phyloP scores from a whole-genome alignment of 2,329 filamentous ascomycete species.

The Botrytis fragariae region DNA sequence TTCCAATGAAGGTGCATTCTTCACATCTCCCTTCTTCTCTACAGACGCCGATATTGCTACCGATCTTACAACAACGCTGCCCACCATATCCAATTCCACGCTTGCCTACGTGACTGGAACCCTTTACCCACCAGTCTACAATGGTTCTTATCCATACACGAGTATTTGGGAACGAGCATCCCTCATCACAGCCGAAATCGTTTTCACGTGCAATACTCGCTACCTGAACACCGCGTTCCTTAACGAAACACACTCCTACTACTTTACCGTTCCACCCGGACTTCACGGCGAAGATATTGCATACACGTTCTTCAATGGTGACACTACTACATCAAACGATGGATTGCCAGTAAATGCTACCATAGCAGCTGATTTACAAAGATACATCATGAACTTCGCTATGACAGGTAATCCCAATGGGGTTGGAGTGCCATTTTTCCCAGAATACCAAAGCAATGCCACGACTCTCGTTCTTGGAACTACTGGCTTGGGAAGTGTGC shows the following conservation, averaged over 20 bases:
- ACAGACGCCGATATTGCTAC: conserved; percentile 23
- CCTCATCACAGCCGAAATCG: conserved; percentile 44
- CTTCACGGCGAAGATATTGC: conserved; percentile 52
- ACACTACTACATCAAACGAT: conserved; percentile 30
- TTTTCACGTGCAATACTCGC: conserved; percentile 52
- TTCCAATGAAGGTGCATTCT: conserved; percentile 41
- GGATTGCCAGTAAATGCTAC: conserved; percentile 34
- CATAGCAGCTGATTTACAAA: conserved; percentile 40
- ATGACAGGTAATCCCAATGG: conserved; percentile 38
- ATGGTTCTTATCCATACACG: conserved; percentile 46
- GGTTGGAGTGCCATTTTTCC: conserved; percentile 27
- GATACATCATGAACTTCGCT: conserved; percentile 41
- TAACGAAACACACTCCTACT: conserved; percentile 50
- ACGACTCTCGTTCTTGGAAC: conserved; percentile 24
- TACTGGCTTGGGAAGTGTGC: conserved; percentile 23
- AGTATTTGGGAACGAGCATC: conserved; percentile 44
- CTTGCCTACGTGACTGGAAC: conserved; percentile 42
- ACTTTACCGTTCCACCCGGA: conserved; percentile 52
- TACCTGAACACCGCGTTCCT: conserved; percentile 47
- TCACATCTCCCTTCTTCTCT: conserved; percentile 34
- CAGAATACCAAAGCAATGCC: conserved; percentile 27
- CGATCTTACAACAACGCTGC: conserved; percentile 25
- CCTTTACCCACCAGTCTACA: conserved; percentile 51
- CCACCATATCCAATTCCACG: conserved; percentile 25
- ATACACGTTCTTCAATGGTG: conserved; percentile 52